Evolutionary conservation across 1,284 basidiomycete species (phyloP).

Genomic region (Heterobasidion occidentale): DNA sequence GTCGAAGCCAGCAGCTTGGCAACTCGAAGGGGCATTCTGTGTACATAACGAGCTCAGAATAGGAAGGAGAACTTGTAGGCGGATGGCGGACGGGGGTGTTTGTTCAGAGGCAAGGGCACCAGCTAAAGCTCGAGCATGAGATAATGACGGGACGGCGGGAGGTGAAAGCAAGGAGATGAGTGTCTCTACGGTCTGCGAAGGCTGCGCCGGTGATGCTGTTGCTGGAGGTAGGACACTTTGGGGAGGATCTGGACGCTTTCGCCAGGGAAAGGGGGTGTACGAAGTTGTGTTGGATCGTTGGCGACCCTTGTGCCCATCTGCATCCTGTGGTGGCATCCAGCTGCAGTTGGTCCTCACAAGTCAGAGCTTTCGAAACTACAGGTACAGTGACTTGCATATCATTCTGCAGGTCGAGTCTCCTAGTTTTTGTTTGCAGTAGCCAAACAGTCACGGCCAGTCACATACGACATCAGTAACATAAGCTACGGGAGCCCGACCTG

Average conservation of each 20-base stretch:
- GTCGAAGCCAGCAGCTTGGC: slow-evolving; percentile 64
- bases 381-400: not conserved
- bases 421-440: not conserved
- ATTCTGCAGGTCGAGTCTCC: not conserved
- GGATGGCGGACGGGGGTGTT: slow-evolving; percentile 3
- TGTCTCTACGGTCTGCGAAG: slow-evolving; percentile 16
- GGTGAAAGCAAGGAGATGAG: slow-evolving; percentile 24
- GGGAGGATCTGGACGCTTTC: slow-evolving; percentile 24
- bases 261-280: slow-evolving; percentile 34
- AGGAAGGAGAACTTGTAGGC: slow-evolving; percentile 34
- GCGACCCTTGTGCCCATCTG: slow-evolving; percentile 6
- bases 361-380: not conserved
- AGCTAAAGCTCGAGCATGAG: slow-evolving; percentile 20
- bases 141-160: slow-evolving; percentile 27
- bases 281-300: slow-evolving; percentile 30
- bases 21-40: slow-evolving; percentile 36
- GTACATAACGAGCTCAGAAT: slow-evolving; percentile 52
- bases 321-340: slow-evolving; percentile 2
- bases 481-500: too few species aligned
- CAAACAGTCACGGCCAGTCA: not conserved
- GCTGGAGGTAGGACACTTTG: slow-evolving; percentile 7
- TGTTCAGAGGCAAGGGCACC: slow-evolving; percentile 12
- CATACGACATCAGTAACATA: too few species aligned
- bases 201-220: not conserved
- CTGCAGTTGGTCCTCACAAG: not conserved